Evolutionary conservation across 2,329 filamentous ascomycete species (phyloP).

Genomic region (Neophaeococcomyces mojaviensis): DNA sequence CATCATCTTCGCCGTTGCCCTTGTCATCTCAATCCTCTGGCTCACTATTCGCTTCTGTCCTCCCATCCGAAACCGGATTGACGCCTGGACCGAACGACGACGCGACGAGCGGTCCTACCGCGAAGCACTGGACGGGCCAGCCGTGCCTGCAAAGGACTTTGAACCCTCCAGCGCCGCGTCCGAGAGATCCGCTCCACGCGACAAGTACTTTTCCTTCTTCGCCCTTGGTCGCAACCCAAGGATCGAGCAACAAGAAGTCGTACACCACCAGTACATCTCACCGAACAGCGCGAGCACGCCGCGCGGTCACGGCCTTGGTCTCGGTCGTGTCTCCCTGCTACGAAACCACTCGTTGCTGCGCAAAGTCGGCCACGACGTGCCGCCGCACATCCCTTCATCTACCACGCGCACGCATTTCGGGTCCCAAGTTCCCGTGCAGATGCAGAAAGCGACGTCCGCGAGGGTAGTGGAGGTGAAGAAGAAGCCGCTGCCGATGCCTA

Average conservation of each 20-base stretch:
- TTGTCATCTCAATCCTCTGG: conserved; percentile 11
- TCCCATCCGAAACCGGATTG: conserved; percentile 10
- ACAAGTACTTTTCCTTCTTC: not conserved
- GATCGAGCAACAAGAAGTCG: not conserved
- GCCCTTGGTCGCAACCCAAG: not conserved
- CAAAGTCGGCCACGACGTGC: not conserved
- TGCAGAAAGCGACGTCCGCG: not conserved
- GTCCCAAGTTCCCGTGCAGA: not conserved
- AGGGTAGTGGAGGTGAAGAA: not conserved
- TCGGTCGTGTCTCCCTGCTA: conserved; percentile 1
- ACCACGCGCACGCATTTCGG: not conserved
- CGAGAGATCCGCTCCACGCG: not conserved
- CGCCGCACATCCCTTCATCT: not conserved
- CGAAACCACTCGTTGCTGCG: not conserved
- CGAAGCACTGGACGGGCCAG: conserved; percentile 15
- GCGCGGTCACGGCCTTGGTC: conserved; percentile 1
- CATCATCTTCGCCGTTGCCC: conserved; percentile 14
- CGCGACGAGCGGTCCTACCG: conserved; percentile 16
- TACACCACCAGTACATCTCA: conserved; percentile 1
- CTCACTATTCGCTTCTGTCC: conserved; percentile 14
- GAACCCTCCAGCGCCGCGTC: not conserved
- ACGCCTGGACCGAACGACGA: conserved; percentile 11
- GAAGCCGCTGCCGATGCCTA: not conserved
- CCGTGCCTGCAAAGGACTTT: conserved; percentile 7
- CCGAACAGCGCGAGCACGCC: conserved; percentile 1